A percentile compares a stretch with the other conserved stretches of the same genome.
These are phyloP conservation scores for Backusella luteola DNA, from an alignment of 192 early-diverging fungal species.

Conservation along the genomic window DNA sequence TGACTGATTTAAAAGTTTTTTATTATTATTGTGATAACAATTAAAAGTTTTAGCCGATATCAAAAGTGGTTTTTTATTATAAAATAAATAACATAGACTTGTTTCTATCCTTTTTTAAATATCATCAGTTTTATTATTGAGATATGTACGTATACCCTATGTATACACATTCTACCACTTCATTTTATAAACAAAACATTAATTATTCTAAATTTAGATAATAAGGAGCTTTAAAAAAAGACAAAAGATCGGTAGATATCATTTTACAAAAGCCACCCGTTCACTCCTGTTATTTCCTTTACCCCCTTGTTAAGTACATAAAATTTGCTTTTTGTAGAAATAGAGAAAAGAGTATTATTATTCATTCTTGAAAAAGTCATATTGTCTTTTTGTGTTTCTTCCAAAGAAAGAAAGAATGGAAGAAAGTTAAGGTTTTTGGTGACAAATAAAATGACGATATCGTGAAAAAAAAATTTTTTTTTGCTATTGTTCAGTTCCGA, in stretches of 20 bases:
- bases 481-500: neutral
- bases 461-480: neutral
- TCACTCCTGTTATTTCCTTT: neutral
- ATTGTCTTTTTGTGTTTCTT: neutral
- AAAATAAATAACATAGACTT: too few relatives aligned
- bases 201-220: constrained; percentile 1
- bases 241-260: neutral
- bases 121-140: too few relatives aligned
- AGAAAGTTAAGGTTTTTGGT: neutral
- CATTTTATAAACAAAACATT: neutral
- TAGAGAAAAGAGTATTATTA: neutral
- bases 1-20: too few relatives aligned
- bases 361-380: neutral
- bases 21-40: too few relatives aligned
- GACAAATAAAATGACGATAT: neutral
- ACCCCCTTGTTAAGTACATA: neutral
- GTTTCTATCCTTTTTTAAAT: too few relatives aligned
- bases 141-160: too few relatives aligned
- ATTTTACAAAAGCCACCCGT: neutral
- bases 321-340: too few relatives aligned
- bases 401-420: neutral
- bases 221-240: neutral
- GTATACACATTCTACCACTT: too few relatives aligned
- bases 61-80: too few relatives aligned
- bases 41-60: too few relatives aligned